A percentile compares a stretch with the other conserved stretches of the same genome.
These are phyloP conservation scores for Pseudoneurospora amorphoporcata DNA, from an alignment of 495 filamentous ascomycete genomes.

Conservation along the genomic window DNA sequence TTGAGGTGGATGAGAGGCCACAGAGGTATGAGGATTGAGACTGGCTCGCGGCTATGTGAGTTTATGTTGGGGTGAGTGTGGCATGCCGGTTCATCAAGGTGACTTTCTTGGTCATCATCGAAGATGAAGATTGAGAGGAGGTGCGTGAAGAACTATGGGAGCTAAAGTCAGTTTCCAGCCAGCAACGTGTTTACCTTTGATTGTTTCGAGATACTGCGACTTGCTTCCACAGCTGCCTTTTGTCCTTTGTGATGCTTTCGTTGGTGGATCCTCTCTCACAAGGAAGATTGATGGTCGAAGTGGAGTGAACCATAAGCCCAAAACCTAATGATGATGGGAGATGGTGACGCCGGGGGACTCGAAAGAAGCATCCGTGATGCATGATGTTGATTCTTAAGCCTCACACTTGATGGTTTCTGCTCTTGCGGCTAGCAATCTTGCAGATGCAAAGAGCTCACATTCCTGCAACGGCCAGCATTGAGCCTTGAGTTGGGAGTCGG, in stretches of 20 bases:
- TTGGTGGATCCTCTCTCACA: not conserved
- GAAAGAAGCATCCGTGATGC: not conserved
- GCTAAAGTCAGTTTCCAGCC: no score
- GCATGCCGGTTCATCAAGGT: conserved; percentile 26
- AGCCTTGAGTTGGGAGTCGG: not conserved
- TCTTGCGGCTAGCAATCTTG: not conserved
- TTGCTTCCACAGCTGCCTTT: not conserved
- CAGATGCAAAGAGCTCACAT: not conserved
- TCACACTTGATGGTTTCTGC: not conserved
- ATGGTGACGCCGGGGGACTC: not conserved
- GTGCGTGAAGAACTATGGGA: no score
- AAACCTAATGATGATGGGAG: not conserved
- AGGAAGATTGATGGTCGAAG: not conserved
- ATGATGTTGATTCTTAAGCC: not conserved
- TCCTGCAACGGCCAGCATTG: not conserved
- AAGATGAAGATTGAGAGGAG: conserved; percentile 3
- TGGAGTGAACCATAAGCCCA: not conserved
- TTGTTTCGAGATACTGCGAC: no score
- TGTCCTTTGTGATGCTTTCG: not conserved
- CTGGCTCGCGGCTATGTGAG: not conserved
- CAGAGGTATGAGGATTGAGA: conserved; percentile 32
- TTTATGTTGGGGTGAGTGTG: conserved; percentile 24
- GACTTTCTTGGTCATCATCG: conserved; percentile 11
- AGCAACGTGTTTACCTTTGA: no score
- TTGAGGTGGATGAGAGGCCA: conserved; percentile 40